Base-by-base conservation (phyloP, 2,329 filamentous ascomycete species). In the Thermoascus crustaceus region DNA sequence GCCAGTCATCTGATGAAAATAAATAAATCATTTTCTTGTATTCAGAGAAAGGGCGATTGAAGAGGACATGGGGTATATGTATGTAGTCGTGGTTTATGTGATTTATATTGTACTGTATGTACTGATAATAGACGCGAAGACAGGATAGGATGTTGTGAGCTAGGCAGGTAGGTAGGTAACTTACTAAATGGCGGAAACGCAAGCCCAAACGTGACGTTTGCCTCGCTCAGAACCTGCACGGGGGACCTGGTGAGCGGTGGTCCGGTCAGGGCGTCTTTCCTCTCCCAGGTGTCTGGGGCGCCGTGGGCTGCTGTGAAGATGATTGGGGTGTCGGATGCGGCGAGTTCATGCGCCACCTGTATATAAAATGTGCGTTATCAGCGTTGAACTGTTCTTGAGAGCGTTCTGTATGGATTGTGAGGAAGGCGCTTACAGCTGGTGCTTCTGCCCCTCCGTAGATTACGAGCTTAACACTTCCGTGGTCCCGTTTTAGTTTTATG, bases 241-340 rank as follows among this genome's bases (percentile, higher is more conserved):
- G 63, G 51, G 25, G 56, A 64, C 19, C 47, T 53, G 4, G 52
- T 61, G 3, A 71, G 53, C 3, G 67, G 67, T 3, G 66, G 66
- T 0, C 67, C 67, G 0, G 60, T 49, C 0, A 69, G 51, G 3
- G 55, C 50, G 27, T 63, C 54, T 7, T 53, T 54, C 25, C 55
- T 60, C 5, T 64, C 56, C 49, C 60, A 69, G 9, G 25, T 38
- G 24, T 54, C 49, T 8, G 49, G 44, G 0, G 45, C 60, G 1
- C 54, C 51, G 3, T 61, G 59, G 25, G 54, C 57, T 9, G 51
- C 55, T n/a, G 61, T 61, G 2, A 69, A 50, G 16, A 71, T 66
- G n/a, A 68, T 49, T 2, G 66, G 58, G 17, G 69, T 60, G 10
- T 50, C 47, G n/a, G 61, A 55, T 16, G 49, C 45, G 4, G 64